These are phyloP conservation scores for Fusarium kyushuense DNA, from an alignment of 2,329 filamentous ascomycete species.

Conservation along the genomic window DNA sequence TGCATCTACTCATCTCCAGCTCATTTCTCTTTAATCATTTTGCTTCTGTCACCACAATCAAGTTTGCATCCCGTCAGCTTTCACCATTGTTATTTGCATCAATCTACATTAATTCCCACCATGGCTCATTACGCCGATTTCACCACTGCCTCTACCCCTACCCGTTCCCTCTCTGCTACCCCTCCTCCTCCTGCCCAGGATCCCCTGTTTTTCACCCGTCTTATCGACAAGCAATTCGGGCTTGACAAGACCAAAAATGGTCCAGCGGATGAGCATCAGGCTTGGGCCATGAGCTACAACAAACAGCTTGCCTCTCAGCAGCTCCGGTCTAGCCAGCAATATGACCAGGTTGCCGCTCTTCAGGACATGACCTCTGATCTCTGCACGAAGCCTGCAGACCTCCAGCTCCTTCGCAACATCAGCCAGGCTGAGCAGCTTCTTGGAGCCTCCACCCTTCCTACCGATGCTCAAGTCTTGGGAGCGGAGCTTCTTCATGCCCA, in stretches of 20 bases:
- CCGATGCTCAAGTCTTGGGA: background rate
- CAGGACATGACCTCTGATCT: background rate
- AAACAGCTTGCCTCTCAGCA: background rate
- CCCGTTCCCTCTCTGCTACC: background rate
- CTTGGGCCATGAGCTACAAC: background rate
- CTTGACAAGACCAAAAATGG: background rate
- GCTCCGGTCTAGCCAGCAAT: background rate
- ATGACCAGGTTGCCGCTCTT: background rate
- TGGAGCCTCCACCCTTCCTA: background rate
- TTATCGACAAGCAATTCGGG: background rate
- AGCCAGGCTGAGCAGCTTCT: slow-evolving; percentile 12
- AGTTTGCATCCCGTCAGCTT: too few relatives aligned
- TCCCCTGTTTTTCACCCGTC: background rate
- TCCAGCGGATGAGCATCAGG: background rate
- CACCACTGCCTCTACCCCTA: background rate
- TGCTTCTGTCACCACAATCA: background rate
- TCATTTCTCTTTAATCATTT: background rate
- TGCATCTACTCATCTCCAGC: background rate
- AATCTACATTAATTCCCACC: background rate
- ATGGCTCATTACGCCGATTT: background rate
- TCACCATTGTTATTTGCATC: too few relatives aligned
- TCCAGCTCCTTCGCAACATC: slow-evolving; percentile 2
- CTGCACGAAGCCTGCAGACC: background rate
- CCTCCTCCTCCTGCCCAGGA: background rate
- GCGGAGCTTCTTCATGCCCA: slow-evolving; percentile 5